Evolutionary conservation across 2,329 filamentous ascomycete species (phyloP).

Genomic region (Pseudogymnoascus sp.): DNA sequence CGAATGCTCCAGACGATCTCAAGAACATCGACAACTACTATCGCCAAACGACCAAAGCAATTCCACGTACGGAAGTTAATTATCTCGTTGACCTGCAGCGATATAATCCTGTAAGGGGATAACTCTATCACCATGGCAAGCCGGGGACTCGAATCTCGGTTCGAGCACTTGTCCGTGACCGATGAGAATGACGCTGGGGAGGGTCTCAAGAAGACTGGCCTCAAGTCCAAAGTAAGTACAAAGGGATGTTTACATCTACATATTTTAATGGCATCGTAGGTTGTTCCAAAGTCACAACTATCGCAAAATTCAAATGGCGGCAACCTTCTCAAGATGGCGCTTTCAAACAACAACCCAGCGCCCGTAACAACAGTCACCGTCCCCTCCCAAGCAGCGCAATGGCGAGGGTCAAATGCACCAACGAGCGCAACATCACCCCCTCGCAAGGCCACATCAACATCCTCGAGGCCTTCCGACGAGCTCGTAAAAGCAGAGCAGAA

Average conservation of each 20-base stretch:
- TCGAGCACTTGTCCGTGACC: conserved; percentile 82
- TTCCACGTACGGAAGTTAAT: neutral
- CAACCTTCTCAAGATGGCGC: conserved; percentile 77
- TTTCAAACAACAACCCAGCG: conserved; percentile 69
- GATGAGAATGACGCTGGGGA: conserved; percentile 71
- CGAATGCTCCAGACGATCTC: neutral
- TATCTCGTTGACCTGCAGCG: neutral
- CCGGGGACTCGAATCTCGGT: conserved; percentile 73
- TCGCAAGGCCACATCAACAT: conserved; percentile 42
- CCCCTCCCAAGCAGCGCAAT: conserved; percentile 57
- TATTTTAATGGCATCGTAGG: conserved; percentile 36
- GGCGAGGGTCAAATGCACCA: conserved; percentile 36
- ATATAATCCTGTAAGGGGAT: neutral
- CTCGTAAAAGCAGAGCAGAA: conserved; percentile 42
- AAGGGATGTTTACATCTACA: conserved; percentile 24
- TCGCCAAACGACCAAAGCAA: conserved; percentile 2
- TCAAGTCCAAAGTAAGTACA: conserved; percentile 67
- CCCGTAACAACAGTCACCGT: conserved; percentile 59
- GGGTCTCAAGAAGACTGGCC: conserved; percentile 44
- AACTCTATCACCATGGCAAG: conserved; percentile 53
- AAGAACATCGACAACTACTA: conserved; percentile 4
- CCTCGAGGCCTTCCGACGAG: conserved; percentile 43
- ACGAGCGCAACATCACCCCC: conserved; percentile 43
- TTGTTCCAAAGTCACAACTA: conserved; percentile 35
- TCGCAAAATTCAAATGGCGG: conserved; percentile 56